Evolutionary conservation across 164 flowering plant species (phyloP).

Genomic region (Chimonanthus praecox): DNA sequence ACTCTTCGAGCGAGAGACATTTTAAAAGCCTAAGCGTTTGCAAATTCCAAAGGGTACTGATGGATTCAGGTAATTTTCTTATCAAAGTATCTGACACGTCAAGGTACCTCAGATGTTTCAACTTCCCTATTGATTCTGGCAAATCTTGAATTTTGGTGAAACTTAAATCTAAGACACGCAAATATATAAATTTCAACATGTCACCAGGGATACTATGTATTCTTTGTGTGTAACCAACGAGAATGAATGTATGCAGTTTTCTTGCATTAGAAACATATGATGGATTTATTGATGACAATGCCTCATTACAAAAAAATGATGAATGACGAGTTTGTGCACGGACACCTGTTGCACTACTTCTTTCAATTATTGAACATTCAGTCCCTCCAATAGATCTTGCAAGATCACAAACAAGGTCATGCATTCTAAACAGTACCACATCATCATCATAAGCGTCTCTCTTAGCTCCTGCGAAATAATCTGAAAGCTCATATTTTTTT

Average conservation of each 20-base stretch:
- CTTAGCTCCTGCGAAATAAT: too few species aligned
- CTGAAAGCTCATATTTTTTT: too few species aligned
- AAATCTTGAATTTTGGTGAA: background rate
- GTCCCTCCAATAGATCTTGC: background rate
- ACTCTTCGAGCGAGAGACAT: conserved; percentile 11
- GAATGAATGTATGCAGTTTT: background rate
- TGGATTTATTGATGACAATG: too few species aligned
- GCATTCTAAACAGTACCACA: background rate
- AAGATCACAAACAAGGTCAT: conserved; percentile 6
- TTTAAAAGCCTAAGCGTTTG: conserved; percentile 16
- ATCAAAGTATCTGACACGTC: background rate
- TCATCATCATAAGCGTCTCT: background rate
- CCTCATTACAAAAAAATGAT: too few species aligned
- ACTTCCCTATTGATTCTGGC: conserved; percentile 1
- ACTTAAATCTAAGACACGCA: background rate
- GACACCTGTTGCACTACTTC: too few species aligned
- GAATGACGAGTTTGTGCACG: background rate
- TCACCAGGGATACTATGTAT: background rate
- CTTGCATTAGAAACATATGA: too few species aligned
- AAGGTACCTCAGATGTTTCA: conserved; percentile 10
- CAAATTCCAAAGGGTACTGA: conserved; percentile 14
- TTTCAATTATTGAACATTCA: background rate
- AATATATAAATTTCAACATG: background rate
- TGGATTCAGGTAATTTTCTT: conserved; percentile 10
- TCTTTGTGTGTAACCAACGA: background rate